Conservation (phyloP, 2,329 filamentous ascomycete species). For the Pseudovirgaria hyperparasitica region DNA sequence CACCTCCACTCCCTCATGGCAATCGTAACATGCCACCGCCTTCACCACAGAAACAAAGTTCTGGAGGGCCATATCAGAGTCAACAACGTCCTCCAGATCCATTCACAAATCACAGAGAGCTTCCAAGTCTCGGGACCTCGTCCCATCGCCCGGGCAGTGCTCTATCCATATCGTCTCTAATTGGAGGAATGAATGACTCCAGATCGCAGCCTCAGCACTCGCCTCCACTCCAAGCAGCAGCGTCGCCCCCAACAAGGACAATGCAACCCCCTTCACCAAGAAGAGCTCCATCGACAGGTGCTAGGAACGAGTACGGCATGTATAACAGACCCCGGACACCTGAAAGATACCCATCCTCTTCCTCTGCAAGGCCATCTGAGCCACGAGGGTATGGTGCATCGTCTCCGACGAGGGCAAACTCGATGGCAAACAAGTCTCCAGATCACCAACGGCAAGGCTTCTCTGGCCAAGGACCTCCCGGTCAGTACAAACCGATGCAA, state of each 20-base stretch:
- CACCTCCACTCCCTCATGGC: conserved; percentile 28
- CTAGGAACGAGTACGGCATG: conserved; percentile 20
- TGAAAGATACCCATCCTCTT: conserved; percentile 19
- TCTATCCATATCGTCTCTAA: conserved; percentile 65
- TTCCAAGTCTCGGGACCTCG: conserved; percentile 37
- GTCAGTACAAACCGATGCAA: conserved; percentile 19
- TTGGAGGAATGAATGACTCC: conserved; percentile 42
- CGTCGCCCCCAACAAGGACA: conserved; percentile 23
- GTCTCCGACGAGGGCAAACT: conserved; percentile 20
- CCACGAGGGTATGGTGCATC: conserved; percentile 14
- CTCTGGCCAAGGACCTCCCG: conserved; percentile 17
- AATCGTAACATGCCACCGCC: conserved; percentile 37
- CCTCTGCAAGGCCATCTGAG: conserved; percentile 14
- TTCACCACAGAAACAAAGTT: conserved; percentile 30
- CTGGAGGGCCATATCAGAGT: conserved; percentile 22
- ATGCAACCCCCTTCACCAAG: conserved; percentile 37
- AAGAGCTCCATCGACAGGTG: conserved; percentile 16
- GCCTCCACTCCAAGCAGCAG: conserved; percentile 23
- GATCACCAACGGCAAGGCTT: conserved; percentile 20
- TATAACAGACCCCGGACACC: conserved; percentile 25
- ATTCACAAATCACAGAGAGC: conserved; percentile 42
- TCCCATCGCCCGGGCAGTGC: conserved; percentile 46
- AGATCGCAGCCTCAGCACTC: conserved; percentile 32
- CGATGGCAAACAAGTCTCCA: conserved; percentile 21
- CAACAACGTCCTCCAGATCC: conserved; percentile 30